These are phyloP conservation scores for Bipolaris gigantea DNA, from an alignment of 2,329 filamentous ascomycete genomes.

Conservation along the genomic window DNA sequence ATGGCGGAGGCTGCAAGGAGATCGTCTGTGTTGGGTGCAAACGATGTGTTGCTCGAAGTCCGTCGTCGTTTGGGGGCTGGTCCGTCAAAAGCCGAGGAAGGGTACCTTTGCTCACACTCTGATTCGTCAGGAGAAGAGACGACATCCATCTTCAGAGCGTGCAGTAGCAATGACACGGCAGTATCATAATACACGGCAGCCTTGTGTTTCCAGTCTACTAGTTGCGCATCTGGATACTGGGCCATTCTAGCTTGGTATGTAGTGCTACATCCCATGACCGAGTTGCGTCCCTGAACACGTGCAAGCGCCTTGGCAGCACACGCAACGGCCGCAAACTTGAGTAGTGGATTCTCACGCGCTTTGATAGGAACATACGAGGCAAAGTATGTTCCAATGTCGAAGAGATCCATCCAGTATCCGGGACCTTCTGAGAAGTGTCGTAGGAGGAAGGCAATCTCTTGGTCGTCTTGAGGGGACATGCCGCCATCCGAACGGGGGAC, in stretches of 20 bases:
- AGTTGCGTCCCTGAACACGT: conserved; percentile 56
- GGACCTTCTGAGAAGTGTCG: conserved; percentile 63
- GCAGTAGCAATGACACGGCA: conserved; percentile 54
- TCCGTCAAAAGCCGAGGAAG: conserved; percentile 13
- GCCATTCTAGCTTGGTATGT: conserved; percentile 56
- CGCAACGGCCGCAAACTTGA: conserved; percentile 60
- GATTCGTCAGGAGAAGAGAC: conserved; percentile 35
- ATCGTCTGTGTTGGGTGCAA: conserved; percentile 57
- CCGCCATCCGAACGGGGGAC: conserved; percentile 27
- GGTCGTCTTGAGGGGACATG: conserved; percentile 46
- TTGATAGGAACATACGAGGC: conserved; percentile 62
- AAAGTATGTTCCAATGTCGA: conserved; percentile 62
- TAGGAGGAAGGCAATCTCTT: conserved; percentile 62
- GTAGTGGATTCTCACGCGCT: conserved; percentile 54
- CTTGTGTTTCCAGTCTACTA: conserved; percentile 62
- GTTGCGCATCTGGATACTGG: conserved; percentile 51
- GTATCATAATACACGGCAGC: conserved; percentile 63
- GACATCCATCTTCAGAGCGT: conserved; percentile 41
- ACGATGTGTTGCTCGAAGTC: conserved; percentile 44
- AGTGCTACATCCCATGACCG: conserved; percentile 53
- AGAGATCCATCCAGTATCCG: conserved; percentile 63
- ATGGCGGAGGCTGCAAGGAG: conserved; percentile 67
- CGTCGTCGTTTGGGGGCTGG: conserved; percentile 47
- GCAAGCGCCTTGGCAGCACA: conserved; percentile 65
- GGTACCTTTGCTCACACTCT: conserved; percentile 27